Percentiles rank a stretch among this genome's conserved stretches.
Conservation (phyloP, 257 asterid genomes). For the Nicotiana obtusifolia region DNA sequence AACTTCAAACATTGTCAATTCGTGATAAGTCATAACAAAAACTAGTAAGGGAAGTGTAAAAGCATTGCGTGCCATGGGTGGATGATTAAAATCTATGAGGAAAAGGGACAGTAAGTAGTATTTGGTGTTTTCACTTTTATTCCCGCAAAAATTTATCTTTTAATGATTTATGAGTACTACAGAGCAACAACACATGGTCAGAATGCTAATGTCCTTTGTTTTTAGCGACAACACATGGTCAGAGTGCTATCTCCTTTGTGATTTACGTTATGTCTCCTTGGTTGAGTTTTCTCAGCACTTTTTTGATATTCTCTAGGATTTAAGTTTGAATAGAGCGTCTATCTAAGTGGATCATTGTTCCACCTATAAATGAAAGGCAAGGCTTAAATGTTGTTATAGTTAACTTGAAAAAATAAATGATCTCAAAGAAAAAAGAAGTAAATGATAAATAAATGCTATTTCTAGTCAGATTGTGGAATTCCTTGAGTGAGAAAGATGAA, state of each 20-base stretch:
- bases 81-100: not conserved
- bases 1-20: not conserved
- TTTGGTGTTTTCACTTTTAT: not conserved
- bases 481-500: not conserved
- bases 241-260: not conserved
- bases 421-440: not conserved
- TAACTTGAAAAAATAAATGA: not conserved
- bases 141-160: not conserved
- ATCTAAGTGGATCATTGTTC: not conserved
- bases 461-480: not conserved
- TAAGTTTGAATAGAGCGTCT: not conserved
- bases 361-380: not conserved
- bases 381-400: not conserved
- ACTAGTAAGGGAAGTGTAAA: not conserved
- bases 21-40: not conserved
- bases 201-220: not conserved
- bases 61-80: not conserved
- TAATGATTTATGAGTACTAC: not conserved
- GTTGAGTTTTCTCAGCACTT: not conserved
- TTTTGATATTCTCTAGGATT: not conserved
- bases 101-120: not conserved
- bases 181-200: not conserved
- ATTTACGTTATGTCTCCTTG: not conserved
- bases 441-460: not conserved
- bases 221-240: not conserved